A percentile compares a stretch with the other conserved stretches of the same genome.
phyloP scores from a whole-genome alignment of 306 rosid genomes.

The Cucurbita pepo region DNA sequence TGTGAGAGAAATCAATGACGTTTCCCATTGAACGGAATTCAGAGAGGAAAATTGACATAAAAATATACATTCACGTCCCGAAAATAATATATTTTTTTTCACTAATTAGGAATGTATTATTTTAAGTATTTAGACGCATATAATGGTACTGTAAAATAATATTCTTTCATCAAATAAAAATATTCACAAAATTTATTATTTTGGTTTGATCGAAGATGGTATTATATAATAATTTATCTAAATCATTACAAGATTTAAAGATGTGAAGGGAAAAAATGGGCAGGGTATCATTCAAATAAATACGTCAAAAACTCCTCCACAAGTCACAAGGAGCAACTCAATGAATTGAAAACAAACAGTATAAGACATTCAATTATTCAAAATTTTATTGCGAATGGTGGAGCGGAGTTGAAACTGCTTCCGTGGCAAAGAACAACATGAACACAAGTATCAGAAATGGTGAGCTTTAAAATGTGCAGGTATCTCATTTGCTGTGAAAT shows the following conservation, averaged over 20 bases:
- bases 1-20: no score
- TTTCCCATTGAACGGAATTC: background rate
- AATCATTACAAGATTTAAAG: no score
- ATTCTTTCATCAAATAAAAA: no score
- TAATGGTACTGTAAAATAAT: no score
- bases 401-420: background rate
- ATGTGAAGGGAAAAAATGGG: background rate
- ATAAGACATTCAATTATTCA: background rate
- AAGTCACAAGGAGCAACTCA: background rate
- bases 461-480: background rate
- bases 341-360: background rate
- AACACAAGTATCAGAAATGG: background rate
- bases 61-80: no score
- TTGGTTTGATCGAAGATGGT: no score
- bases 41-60: background rate
- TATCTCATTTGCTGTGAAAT: slow-evolving; percentile 55
- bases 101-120: no score
- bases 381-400: background rate
- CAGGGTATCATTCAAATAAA: background rate
- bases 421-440: background rate
- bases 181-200: no score
- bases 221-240: no score
- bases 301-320: slow-evolving; percentile 4
- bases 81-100: no score
- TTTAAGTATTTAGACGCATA: no score